phyloP scores from a whole-genome alignment of 495 filamentous ascomycete species.

The Astrothelium subdiscretum region DNA sequence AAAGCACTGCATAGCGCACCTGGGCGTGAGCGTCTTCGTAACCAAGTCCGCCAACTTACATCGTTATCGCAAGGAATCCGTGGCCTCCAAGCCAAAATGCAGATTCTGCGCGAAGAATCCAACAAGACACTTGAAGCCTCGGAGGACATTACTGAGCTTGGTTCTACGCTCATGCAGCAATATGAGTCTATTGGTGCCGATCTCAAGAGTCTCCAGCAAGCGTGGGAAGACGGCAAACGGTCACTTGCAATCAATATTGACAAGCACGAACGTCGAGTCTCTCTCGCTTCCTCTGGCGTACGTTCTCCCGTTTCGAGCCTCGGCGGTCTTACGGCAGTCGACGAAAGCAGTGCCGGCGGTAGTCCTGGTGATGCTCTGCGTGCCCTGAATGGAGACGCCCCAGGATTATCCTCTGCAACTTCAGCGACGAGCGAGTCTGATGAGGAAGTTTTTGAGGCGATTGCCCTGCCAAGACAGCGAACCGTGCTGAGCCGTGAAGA shows the following conservation, averaged over 20 bases:
- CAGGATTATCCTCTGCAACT: conserved; percentile 29
- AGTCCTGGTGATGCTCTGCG: conserved; percentile 64
- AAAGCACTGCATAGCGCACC: conserved; percentile 38
- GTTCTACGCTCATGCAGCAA: conserved; percentile 64
- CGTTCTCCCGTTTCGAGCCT: conserved; percentile 70
- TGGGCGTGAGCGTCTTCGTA: conserved; percentile 64
- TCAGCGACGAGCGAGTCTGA: conserved; percentile 30
- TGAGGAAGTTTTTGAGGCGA: conserved; percentile 83
- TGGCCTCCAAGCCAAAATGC: conserved; percentile 88
- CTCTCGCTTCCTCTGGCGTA: conserved; percentile 46
- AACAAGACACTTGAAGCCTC: conserved; percentile 62
- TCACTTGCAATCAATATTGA: conserved; percentile 65
- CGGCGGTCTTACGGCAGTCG: conserved; percentile 73
- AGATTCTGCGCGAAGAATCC: conserved; percentile 82
- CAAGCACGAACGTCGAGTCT: conserved; percentile 54
- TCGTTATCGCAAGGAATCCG: conserved; percentile 83
- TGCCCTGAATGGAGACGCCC: conserved; percentile 55
- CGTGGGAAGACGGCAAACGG: conserved; percentile 81
- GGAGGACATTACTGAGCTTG: conserved; percentile 61
- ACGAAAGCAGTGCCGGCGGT: conserved; percentile 42
- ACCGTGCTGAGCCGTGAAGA: conserved; percentile 75
- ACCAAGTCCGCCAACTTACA: conserved; percentile 74
- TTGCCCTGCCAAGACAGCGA: conserved; percentile 58
- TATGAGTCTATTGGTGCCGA: conserved; percentile 92
- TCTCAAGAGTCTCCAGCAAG: conserved; percentile 67